These are phyloP conservation scores for Fraxinus excelsior DNA, from an alignment of 257 asterid species.

Conservation along the genomic window DNA sequence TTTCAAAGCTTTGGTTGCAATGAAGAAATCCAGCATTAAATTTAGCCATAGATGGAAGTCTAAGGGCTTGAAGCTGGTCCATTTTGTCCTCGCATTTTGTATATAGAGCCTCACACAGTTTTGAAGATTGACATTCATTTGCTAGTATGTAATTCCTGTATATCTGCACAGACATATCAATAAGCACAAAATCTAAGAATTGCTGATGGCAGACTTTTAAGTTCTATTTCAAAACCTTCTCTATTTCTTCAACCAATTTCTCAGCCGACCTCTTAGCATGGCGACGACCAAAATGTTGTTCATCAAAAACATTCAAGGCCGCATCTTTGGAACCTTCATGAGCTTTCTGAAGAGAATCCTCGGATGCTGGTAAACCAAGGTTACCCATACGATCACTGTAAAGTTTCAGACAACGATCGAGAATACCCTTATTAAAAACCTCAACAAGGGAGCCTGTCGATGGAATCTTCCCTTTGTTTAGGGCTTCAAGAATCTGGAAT, in stretches of 20 bases:
- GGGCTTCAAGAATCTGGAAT: slow-evolving; percentile 87
- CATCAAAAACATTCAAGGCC: slow-evolving; percentile 68
- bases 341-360: slow-evolving; percentile 56
- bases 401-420: slow-evolving; percentile 71
- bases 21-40: slow-evolving; percentile 89
- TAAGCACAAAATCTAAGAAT: slow-evolving; percentile 27
- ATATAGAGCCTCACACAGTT: slow-evolving; percentile 77
- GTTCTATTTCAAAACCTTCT: slow-evolving; percentile 47
- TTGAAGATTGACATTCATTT: slow-evolving; percentile 83
- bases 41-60: slow-evolving; percentile 98
- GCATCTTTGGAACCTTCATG: slow-evolving; percentile 66
- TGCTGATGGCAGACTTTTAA: neutral
- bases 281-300: slow-evolving; percentile 92
- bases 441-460: slow-evolving; percentile 97
- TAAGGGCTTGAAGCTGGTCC: slow-evolving; percentile 93
- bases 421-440: slow-evolving; percentile 83
- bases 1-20: slow-evolving; percentile 85
- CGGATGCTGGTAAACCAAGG: slow-evolving; percentile 61
- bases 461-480: slow-evolving; percentile 98
- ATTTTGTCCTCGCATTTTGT: slow-evolving; percentile 85
- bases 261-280: slow-evolving; percentile 87
- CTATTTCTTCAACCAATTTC: slow-evolving; percentile 71
- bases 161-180: slow-evolving; percentile 44
- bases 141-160: slow-evolving; percentile 62
- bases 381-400: slow-evolving; percentile 57